Evolutionary conservation across 2,329 filamentous ascomycete species (phyloP), one percentile per base, ranked within the genome.

Genomic region (Fusarium mundagurra): DNA sequence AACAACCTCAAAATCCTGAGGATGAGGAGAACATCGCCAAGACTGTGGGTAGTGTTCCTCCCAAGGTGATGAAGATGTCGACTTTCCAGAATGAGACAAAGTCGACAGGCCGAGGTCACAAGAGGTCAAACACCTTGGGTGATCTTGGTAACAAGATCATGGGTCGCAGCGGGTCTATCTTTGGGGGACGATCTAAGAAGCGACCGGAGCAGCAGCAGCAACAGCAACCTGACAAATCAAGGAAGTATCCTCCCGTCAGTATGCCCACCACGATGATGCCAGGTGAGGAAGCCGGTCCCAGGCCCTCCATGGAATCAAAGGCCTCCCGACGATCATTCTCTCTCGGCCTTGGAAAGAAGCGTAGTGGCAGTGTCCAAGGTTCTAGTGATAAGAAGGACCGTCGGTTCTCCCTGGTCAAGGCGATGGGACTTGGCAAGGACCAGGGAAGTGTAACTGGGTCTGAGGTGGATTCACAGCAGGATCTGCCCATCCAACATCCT

Each of bases 221-320:
- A 84, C 80, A 74, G 66, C 80, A 74, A 84, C 87, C 72, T 91
- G 83, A 94, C 81, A 91, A 92, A 71, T 85, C 89, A 61, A 92
- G 90, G 81, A 92, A 89, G 73, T 97, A 98, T 79, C 96, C 96
- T 64, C 96, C 96, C 8, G 93, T 96, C 54, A 98, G 95, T 85
- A 97, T 98, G 94, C 90, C 92, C 71, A 92, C 92, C 72, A 86
- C 90, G 5, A 90, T 93, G 82, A 85, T 90, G 11, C 88, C 88
- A 54, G 87, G 86, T 39, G 89, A 91, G 44, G 86, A 88, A 59
- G 83, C 87, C 18, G 78, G 76, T 10, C 76, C 79, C 2, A 87
- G 93, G 54, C 86, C 87, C 45, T 95, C 93, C 3, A 90, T 93
- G 78, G 93, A 95, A 74, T 95, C 92, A 7, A 86, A 86, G 72